phyloP scores from a whole-genome alignment of 805 yeast species.

The Clavispora santaluciae region DNA sequence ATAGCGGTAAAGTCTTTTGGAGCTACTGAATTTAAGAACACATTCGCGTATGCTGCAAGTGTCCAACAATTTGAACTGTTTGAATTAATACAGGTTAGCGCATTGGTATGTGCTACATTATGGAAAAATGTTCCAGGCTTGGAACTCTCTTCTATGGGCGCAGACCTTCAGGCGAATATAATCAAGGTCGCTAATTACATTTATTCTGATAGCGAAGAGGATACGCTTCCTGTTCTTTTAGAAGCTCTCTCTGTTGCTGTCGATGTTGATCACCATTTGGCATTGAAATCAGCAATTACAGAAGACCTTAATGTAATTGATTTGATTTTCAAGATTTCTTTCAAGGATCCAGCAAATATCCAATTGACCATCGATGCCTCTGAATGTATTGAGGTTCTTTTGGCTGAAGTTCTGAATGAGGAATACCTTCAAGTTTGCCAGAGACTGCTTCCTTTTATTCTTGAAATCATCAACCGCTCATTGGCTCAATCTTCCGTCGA shows the following conservation, averaged over 20 bases:
- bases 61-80: neutral
- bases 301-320: constrained; percentile 38
- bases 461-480: constrained; percentile 29
- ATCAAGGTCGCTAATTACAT: constrained; percentile 41
- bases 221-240: constrained; percentile 66
- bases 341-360: constrained; percentile 70
- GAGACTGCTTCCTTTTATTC: constrained; percentile 47
- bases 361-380: constrained; percentile 62
- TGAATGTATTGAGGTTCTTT: constrained; percentile 60
- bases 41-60: constrained; percentile 2
- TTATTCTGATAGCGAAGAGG: constrained; percentile 66
- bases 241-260: constrained; percentile 64
- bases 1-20: constrained; percentile 31
- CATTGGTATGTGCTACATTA: constrained; percentile 50
- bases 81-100: constrained; percentile 24
- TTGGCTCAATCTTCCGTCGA: constrained; percentile 27
- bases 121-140: constrained; percentile 29
- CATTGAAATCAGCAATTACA: constrained; percentile 17
- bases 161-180: constrained; percentile 28
- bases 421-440: constrained; percentile 47
- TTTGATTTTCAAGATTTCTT: constrained; percentile 59
- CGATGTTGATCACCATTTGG: constrained; percentile 26
- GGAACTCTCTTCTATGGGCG: constrained; percentile 12
- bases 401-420: constrained; percentile 41
- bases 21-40: constrained; percentile 17